Base-by-base conservation (phyloP, 2,329 filamentous ascomycete species). In the Xenoacremonium recifei region DNA sequence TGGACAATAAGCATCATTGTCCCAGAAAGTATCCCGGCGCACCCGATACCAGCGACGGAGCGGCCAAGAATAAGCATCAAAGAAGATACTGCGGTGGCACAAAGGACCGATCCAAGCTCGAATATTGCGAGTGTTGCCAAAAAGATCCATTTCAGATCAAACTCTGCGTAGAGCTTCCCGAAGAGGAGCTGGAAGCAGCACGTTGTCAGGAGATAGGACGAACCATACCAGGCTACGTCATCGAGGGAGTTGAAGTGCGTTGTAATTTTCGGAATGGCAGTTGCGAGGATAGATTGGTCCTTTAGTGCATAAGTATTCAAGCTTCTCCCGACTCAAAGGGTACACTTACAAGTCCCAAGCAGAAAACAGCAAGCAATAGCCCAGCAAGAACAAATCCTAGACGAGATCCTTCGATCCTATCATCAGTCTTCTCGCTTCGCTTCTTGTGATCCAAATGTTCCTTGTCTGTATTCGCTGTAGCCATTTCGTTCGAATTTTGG, bases 221-320 rank as follows among this genome's bases (percentile, higher is more conserved):
- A 36, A 4, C 33, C 39, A 11, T 41, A 41, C 39, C 39, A 41
- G 12, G 33, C 39, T 12, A 41, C 25, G 20, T 41, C 39, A 1
- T 36, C 5, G 2, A 41, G 39, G 9, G 33, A 37, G 25, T 21
- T 12, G 21, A 41, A 41, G 5, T 41, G 21, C 3, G 13, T 27
- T 27, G 23, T 27, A 13, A 27, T 27, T 27, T 27, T 27, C 23
- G 23, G 23, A 9, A 27, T 27, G 13, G 23, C 23, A 9, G 23
- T 27, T 27, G 23, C 23, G 13, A 27, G 23, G 13, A 27, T 27
- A 13, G 23, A 27, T 7, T 13, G 23, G 23, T 27, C 23, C 23
- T 27, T 9, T 7, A 27, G 7, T 7, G 23, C 9, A 27, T 27
- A 27, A 27, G 7, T 27, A 27, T 27, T 27, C 13, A 7, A 27